phyloP scores from a whole-genome alignment of 352 stramenopile genomes.

The Aphanomyces stellatus region DNA sequence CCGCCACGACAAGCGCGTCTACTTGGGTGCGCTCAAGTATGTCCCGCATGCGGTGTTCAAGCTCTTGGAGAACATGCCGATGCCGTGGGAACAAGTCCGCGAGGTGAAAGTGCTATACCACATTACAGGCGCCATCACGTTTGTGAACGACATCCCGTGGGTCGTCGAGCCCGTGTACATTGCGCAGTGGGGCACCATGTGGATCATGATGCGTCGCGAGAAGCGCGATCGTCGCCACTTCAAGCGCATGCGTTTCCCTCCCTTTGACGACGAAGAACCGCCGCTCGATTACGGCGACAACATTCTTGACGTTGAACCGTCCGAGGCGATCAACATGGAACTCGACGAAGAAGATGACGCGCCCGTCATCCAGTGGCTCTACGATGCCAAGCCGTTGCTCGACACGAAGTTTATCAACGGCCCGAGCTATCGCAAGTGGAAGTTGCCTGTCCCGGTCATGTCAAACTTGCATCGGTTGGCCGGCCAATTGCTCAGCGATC shows the following conservation, averaged over 20 bases:
- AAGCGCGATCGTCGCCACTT: conserved; percentile 99
- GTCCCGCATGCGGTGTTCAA: conserved; percentile 99
- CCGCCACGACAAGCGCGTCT: conserved; percentile 97
- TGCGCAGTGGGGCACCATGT: conserved; percentile 99
- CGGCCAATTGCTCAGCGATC: conserved; percentile 93
- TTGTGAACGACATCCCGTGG: conserved; percentile 99
- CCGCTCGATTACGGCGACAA: conserved; percentile 95
- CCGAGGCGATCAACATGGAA: conserved; percentile 96
- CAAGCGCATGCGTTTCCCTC: conserved; percentile 99
- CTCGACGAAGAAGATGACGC: conserved; percentile 93
- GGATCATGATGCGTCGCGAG: conserved; percentile 99
- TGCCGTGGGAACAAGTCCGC: conserved; percentile 99
- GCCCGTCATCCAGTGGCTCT: conserved; percentile 96
- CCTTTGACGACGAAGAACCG: conserved; percentile 99
- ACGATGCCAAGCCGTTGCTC: conserved; percentile 93
- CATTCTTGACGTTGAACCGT: conserved; percentile 94
- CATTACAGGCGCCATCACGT: conserved; percentile 98
- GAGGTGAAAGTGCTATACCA: conserved; percentile 99
- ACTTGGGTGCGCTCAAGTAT: conserved; percentile 99
- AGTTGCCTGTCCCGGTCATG: conserved; percentile 96
- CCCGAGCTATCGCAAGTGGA: conserved; percentile 96
- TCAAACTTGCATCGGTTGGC: conserved; percentile 96
- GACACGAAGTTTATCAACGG: conserved; percentile 95
- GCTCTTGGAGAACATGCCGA: conserved; percentile 99
- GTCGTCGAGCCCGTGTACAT: conserved; percentile 99